Base-by-base conservation (phyloP, 306 rosid species). In the Prunus mira region DNA sequence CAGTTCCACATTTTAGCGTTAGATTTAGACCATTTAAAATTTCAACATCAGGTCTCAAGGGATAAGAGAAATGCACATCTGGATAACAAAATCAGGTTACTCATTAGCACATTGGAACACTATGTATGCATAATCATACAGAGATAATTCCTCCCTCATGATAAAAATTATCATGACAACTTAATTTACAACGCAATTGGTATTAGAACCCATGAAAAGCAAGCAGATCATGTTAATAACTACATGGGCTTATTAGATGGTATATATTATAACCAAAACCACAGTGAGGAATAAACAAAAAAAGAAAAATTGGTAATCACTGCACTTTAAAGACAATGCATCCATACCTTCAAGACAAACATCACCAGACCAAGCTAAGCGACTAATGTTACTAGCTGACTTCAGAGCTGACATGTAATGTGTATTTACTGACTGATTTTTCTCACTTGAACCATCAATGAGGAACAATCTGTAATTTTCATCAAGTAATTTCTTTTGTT, bases 1-100 rank as follows among this genome's bases (percentile, higher is more conserved):
- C 64, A 71, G 97, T 89, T 77, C 98, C 98, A 89, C 88, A 82
- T 80, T 90, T 92, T 38, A 92, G 89, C 25, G 80, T 92, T 78
- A 92, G 83, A 86, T 86, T 88, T 77, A 95, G 83, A 67, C 93
- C 92, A 14, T 64, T 75, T 58, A 92, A 81, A 76, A 95, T 69
- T 76, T 84, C 91, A 68, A 87, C 92, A 62, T 88, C 97, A 18
- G 97, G 93, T 84, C 97, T 89, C 82, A 92, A 79, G 66, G 98
- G 98, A 81, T 95, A 95, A 79, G 93, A 92, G 85, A 95, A 92
- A 82, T 85, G 78, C 82, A 92, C 93, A 89, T 95, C 97, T 95
- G 92, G 79, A 60, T 58, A 72, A 71, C 15, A 68, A 78, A 67
- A 73, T 13, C 60, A 71, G 76, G 58, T 74, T 34, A 80, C 50